Base-by-base conservation (phyloP, 768 basidiomycete genomes). In the Dendrothele bispora region DNA sequence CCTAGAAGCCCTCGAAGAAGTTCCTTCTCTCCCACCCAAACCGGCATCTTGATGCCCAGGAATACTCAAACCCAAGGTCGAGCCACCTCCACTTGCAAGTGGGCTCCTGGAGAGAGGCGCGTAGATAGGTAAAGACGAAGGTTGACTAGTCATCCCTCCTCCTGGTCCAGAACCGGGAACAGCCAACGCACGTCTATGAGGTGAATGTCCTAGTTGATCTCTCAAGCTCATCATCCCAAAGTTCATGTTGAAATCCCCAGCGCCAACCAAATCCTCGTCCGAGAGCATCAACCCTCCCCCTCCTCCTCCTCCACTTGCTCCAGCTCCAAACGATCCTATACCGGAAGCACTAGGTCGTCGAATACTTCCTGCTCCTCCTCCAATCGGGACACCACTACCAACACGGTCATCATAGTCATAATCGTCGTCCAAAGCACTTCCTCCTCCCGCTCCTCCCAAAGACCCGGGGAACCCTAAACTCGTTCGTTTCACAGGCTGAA, bases 81-180 rank as follows among this genome's bases (percentile, higher is more conserved):
- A 10, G 10, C 30, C 30, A 10, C 10, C n/a, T 86, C 84, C 17
- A 15, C 75, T 63, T 0, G 78, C 68, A 3, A 80, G 70, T 1
- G 83, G 80, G 56, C 81, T 84, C 48, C 84, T 78, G 1, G 84
- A 83, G 36, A 81, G 67, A 11, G 83, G 84, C 0, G 84, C 81
- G 49, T 88, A 88, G 43, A 86, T 87, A 32, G 89, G 88, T 15
- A 90, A 73, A 2, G 87, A 91, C 1, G 86, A 76, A 0, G 88
- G 84, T 54, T 88, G 83, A 57, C 82, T 84, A 1, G 82, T 75
- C 12, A 82, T 79, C n/a, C 30, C 30, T 36, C 44, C 22, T 5
- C 44, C 43, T 12, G 43, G 22, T 34, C 43, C 41, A 27, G 39
- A 25, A 43, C 41, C 44, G 30, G 44, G 44, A 37, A 36, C 36